phyloP scores from a whole-genome alignment of 768 basidiomycete genomes.

The Russula emetica region DNA sequence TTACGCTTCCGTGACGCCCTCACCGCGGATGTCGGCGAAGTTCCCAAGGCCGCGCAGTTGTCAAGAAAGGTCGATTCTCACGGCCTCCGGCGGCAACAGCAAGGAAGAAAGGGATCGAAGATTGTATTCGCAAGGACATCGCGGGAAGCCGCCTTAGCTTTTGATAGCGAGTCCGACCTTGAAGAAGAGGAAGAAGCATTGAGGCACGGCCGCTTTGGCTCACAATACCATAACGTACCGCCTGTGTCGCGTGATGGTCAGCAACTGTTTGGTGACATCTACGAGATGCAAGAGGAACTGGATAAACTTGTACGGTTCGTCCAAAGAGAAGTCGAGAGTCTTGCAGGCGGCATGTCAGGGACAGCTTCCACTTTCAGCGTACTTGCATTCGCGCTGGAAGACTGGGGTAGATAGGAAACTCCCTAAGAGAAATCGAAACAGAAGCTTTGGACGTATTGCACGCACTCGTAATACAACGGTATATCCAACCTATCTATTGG shows the following conservation, averaged over 20 bases:
- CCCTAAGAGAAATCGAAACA: neutral
- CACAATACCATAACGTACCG: conserved; percentile 43
- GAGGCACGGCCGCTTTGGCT: conserved; percentile 27
- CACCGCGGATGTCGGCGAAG: conserved; percentile 54
- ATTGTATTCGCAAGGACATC: conserved; percentile 54
- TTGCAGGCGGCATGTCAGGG: conserved; percentile 58
- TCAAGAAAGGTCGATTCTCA: conserved; percentile 49
- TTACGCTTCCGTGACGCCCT: conserved; percentile 67
- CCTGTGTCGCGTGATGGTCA: conserved; percentile 42
- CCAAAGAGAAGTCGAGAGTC: conserved; percentile 61
- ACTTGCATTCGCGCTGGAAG: conserved; percentile 71
- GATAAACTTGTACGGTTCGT: conserved; percentile 69
- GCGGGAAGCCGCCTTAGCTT: conserved; percentile 37
- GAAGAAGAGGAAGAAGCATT: conserved; percentile 31
- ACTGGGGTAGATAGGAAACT: conserved; percentile 54
- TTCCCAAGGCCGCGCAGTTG: conserved; percentile 52
- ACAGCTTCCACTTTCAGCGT: conserved; percentile 62
- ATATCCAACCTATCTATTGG: neutral
- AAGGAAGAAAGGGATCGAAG: conserved; percentile 54
- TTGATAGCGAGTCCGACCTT: conserved; percentile 38
- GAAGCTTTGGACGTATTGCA: neutral
- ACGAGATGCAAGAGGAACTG: conserved; percentile 63
- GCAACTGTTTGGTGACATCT: conserved; percentile 47
- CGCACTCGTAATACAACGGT: neutral
- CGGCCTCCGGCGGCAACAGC: conserved; percentile 50